Conservation (phyloP, 164 flowering plant genomes). For the Chimonanthus salicifolius region DNA sequence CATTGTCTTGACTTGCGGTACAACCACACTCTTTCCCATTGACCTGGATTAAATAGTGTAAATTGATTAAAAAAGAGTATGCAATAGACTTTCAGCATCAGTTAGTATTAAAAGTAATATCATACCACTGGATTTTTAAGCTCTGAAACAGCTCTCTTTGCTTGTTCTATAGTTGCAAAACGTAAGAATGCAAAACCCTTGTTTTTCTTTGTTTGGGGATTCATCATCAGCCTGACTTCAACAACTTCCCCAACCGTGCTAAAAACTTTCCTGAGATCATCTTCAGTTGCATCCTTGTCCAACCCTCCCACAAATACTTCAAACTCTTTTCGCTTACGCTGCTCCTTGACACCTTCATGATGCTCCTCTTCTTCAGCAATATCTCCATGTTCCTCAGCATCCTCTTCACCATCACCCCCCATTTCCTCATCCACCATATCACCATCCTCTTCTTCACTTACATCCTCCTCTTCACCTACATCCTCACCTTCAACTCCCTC, state of each 20-base stretch:
- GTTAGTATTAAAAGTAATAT: too few species aligned
- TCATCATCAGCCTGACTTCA: conserved; percentile 32
- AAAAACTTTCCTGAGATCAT: conserved; percentile 30
- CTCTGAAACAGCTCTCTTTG: conserved; percentile 29
- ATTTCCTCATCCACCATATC: conserved; percentile 15
- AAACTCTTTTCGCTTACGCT: conserved; percentile 29
- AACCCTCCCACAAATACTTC: conserved; percentile 36
- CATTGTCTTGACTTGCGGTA: conserved; percentile 90
- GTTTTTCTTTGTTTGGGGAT: conserved; percentile 26
- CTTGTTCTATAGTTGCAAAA: conserved; percentile 30
- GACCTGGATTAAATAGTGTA: conserved; percentile 36
- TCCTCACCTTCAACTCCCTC: conserved; percentile 38
- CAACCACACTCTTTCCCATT: conserved; percentile 94
- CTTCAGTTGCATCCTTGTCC: conserved; percentile 29
- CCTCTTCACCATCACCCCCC: conserved; percentile 23
- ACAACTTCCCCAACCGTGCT: conserved; percentile 26
- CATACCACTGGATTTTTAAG: conserved; percentile 18
- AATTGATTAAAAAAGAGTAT: too few species aligned
- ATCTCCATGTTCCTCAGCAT: conserved; percentile 9
- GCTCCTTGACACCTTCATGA: conserved; percentile 23
- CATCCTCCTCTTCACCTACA: conserved; percentile 9
- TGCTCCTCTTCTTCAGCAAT: conserved; percentile 24
- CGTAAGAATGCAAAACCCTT: conserved; percentile 38
- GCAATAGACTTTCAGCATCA: background rate
- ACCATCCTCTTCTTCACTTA: conserved; percentile 9